phyloP scores from a whole-genome alignment of 139 green algal species.

The Volvox africanus region DNA sequence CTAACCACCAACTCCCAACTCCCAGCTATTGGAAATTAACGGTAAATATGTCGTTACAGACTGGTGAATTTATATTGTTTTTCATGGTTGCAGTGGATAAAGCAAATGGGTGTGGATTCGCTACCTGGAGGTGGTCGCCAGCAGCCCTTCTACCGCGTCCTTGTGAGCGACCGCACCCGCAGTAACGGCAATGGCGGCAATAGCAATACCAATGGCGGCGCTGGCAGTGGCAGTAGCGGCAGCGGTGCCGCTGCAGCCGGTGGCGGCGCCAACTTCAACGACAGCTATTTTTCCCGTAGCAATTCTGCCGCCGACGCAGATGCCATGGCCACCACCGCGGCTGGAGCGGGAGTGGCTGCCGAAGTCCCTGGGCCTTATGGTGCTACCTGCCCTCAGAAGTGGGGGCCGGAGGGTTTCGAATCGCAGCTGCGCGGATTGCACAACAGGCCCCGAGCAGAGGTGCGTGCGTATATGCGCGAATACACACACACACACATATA shows the following conservation, averaged over 20 bases:
- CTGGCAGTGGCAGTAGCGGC: no score
- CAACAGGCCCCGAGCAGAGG: background rate
- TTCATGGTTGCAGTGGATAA: background rate
- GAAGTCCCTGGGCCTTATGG: no score
- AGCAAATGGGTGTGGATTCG: constrained; percentile 53
- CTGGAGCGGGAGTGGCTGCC: background rate
- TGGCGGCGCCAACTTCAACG: background rate
- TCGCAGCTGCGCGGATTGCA: background rate
- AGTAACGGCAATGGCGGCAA: background rate
- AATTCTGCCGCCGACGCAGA: background rate
- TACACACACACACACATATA: no score
- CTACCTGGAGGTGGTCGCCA: constrained; percentile 52
- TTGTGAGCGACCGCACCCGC: constrained; percentile 46
- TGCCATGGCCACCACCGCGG: background rate
- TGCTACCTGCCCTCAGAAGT: background rate
- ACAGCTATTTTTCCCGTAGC: background rate
- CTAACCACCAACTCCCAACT: no score
- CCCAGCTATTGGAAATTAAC: no score
- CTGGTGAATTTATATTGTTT: background rate
- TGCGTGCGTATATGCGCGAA: background rate
- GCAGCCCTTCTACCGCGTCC: constrained; percentile 76
- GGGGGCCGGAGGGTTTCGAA: background rate
- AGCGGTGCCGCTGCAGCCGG: background rate
- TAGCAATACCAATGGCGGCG: background rate
- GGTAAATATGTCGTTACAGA: no score